phyloP scores from a whole-genome alignment of 176 grass and related monocot genomes.

The Olyra latifolia region DNA sequence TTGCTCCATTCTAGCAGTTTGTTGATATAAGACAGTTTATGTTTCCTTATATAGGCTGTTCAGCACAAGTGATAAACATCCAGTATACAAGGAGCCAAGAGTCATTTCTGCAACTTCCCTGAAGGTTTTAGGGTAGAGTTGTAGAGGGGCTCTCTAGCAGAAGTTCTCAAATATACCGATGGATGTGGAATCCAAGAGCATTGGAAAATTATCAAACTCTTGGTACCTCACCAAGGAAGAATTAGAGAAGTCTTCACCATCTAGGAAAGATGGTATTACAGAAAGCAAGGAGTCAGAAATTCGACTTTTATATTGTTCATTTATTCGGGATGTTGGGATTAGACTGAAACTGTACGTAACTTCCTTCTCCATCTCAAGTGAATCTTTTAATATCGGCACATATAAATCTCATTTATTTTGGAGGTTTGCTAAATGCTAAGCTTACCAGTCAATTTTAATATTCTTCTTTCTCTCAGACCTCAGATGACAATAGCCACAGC shows the following conservation, averaged over 20 bases:
- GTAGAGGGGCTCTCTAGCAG: constrained; percentile 3
- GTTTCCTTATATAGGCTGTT: constrained; percentile 11
- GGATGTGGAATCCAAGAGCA: constrained; percentile 19
- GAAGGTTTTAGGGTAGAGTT: constrained; percentile 16
- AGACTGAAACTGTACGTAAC: constrained; percentile 65
- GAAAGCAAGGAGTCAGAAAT: constrained; percentile 55
- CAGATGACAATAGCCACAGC: constrained; percentile 65
- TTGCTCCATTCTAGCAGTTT: constrained; percentile 15
- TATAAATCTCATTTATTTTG: neutral
- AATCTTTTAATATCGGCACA: neutral
- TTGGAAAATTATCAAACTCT: constrained; percentile 31
- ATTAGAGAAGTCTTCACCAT: constrained; percentile 62
- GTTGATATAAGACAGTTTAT: neutral
- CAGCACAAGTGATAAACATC: neutral
- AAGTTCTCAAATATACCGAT: constrained; percentile 31
- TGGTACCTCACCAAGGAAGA: constrained; percentile 72
- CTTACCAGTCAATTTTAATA: constrained; percentile 18
- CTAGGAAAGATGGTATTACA: constrained; percentile 71
- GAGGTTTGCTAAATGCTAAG: constrained; percentile 11
- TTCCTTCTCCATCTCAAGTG: constrained; percentile 8
- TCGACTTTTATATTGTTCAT: constrained; percentile 67
- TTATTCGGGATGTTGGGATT: constrained; percentile 64
- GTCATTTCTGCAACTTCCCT: neutral
- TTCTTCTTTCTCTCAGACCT: constrained; percentile 38
- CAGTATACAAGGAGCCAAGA: neutral